Conservation (phyloP, 768 basidiomycete species). For the Pisolithus tinctorius region DNA sequence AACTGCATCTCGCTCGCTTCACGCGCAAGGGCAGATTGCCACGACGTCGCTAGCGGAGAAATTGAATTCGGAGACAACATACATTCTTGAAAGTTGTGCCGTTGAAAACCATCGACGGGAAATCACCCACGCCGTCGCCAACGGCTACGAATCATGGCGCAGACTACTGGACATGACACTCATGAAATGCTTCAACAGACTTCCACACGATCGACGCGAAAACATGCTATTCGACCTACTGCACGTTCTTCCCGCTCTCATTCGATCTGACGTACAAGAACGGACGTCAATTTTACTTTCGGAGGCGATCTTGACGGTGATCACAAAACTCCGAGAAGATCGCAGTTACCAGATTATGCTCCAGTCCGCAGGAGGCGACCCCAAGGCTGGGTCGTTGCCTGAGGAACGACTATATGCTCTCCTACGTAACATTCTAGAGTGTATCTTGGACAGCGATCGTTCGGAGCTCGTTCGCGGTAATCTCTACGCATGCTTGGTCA, state of each 20-base stretch:
- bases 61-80: constrained; percentile 60
- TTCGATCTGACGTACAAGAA: constrained; percentile 58
- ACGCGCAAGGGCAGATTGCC: constrained; percentile 60
- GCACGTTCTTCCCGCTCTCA: constrained; percentile 72
- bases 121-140: constrained; percentile 61
- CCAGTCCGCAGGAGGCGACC: constrained; percentile 57
- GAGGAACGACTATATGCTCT: constrained; percentile 73
- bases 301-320: constrained; percentile 71
- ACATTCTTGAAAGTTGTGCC: constrained; percentile 77
- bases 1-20: constrained; percentile 51
- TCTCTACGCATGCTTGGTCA: constrained; percentile 86
- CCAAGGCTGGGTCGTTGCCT: constrained; percentile 63
- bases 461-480: constrained; percentile 89
- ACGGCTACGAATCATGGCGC: constrained; percentile 80
- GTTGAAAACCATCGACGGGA: constrained; percentile 86
- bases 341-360: constrained; percentile 61
- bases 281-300: constrained; percentile 77
- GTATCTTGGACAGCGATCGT: constrained; percentile 67
- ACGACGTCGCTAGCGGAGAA: constrained; percentile 59
- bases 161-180: constrained; percentile 78
- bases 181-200: constrained; percentile 76
- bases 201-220: constrained; percentile 79
- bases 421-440: constrained; percentile 67
- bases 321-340: constrained; percentile 87
- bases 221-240: constrained; percentile 88